phyloP scores from a whole-genome alignment of 805 yeast genomes.

The Maudiozyma bulderi region DNA sequence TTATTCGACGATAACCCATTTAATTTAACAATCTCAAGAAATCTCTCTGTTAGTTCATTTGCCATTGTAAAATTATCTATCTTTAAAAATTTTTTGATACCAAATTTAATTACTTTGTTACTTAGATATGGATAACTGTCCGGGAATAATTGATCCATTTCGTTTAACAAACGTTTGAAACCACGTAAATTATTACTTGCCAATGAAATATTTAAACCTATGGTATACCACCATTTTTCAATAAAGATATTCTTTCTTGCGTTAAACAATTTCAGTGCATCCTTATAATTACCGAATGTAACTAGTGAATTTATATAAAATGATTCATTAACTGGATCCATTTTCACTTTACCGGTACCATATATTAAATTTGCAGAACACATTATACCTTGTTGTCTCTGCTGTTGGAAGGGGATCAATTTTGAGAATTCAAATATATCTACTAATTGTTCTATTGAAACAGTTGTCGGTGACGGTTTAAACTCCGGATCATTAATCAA shows the following conservation, averaged over 20 bases:
- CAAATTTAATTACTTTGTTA: conserved; percentile 30
- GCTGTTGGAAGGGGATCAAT: conserved; percentile 27
- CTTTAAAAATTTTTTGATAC: conserved; percentile 28
- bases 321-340: conserved; percentile 44
- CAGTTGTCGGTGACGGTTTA: not conserved
- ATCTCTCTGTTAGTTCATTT: conserved; percentile 27
- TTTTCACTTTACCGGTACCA: conserved; percentile 31
- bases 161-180: conserved; percentile 31
- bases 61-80: conserved; percentile 21
- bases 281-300: conserved; percentile 24
- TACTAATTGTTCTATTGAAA: conserved; percentile 28
- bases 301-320: conserved; percentile 39
- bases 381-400: conserved; percentile 30
- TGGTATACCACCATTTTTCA: conserved; percentile 46
- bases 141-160: conserved; percentile 21
- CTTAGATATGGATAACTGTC: conserved; percentile 27
- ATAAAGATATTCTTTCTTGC: conserved; percentile 30
- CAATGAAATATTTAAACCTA: conserved; percentile 36
- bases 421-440: conserved; percentile 35
- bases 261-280: conserved; percentile 33
- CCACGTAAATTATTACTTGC: conserved; percentile 24
- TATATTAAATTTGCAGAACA: conserved; percentile 38
- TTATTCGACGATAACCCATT: conserved; percentile 14
- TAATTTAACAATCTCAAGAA: conserved; percentile 18
- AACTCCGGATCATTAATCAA: conserved; percentile 4